Percentiles rank a stretch among this genome's conserved stretches.
Conservation (phyloP, 176 grass and related monocot genomes). For the Microstegium vimineum region DNA sequence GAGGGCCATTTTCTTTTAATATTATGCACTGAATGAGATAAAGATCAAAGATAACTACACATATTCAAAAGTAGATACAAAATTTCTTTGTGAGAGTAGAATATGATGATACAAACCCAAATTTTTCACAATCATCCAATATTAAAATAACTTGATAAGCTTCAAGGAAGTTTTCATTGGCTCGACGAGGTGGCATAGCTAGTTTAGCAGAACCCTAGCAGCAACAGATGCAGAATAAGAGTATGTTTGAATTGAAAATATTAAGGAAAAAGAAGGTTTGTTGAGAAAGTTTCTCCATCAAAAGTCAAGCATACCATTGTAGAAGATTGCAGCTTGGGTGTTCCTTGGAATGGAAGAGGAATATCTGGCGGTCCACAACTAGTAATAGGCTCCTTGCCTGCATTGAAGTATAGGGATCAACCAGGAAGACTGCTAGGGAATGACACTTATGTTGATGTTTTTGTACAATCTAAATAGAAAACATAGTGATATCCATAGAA, state of each 20-base stretch:
- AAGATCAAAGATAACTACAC: slow-evolving; percentile 14
- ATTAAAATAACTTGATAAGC: slow-evolving; percentile 80
- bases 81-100: slow-evolving; percentile 31
- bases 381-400: slow-evolving; percentile 16
- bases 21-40: neutral
- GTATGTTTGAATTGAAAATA: neutral
- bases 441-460: neutral
- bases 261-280: neutral
- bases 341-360: slow-evolving; percentile 23
- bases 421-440: neutral
- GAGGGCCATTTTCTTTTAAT: slow-evolving; percentile 19
- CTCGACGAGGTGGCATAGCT: slow-evolving; percentile 72
- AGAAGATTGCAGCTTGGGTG: slow-evolving; percentile 37
- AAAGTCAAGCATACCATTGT: slow-evolving; percentile 38
- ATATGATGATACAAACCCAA: slow-evolving; percentile 58
- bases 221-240: slow-evolving; percentile 13
- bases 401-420: slow-evolving; percentile 24
- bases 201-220: slow-evolving; percentile 45
- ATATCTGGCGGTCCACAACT: neutral
- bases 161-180: slow-evolving; percentile 65
- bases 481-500: slow-evolving; percentile 32
- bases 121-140: slow-evolving; percentile 88
- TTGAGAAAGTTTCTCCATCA: neutral
- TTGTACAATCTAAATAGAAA: slow-evolving; percentile 22
- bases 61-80: neutral